These are phyloP conservation scores for Yarrowia yakushimensis DNA, from an alignment of 805 yeast species.

Conservation along the genomic window DNA sequence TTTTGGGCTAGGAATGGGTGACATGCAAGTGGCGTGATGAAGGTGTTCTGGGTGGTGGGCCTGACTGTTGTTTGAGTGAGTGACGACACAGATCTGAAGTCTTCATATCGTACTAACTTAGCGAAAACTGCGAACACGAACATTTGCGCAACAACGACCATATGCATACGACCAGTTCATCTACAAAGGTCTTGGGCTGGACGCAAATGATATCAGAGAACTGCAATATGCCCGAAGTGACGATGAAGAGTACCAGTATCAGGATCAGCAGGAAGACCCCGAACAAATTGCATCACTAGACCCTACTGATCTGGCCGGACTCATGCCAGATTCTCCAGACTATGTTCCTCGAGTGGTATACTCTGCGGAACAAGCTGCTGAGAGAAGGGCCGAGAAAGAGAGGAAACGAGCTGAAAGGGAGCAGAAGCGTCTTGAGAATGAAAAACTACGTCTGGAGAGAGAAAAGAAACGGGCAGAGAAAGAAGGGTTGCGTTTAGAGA, in stretches of 20 bases:
- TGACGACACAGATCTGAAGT: too few relatives aligned
- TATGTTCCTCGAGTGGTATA: background rate
- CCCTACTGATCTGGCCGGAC: background rate
- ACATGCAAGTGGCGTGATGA: background rate
- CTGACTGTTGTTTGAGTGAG: too few relatives aligned
- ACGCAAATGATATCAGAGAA: conserved; percentile 6
- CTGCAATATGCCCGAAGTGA: background rate
- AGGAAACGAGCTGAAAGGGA: background rate
- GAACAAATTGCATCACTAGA: background rate
- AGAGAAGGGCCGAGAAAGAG: background rate
- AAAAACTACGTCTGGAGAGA: background rate
- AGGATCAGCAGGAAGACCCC: conserved; percentile 8
- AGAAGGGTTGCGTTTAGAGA: background rate
- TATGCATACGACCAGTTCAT: background rate
- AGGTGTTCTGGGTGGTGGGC: background rate
- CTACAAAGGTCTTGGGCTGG: background rate
- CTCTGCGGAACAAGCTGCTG: background rate
- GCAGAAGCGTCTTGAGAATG: background rate
- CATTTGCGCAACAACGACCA: conserved; percentile 5
- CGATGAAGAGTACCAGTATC: conserved; percentile 17
- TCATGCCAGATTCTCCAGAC: background rate
- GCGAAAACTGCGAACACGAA: conserved; percentile 11
- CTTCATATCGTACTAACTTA: too few relatives aligned
- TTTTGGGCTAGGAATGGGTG: background rate
- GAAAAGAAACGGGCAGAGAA: background rate